phyloP scores from a whole-genome alignment of 352 stramenopile genomes.

The Phytophthora syringae region DNA sequence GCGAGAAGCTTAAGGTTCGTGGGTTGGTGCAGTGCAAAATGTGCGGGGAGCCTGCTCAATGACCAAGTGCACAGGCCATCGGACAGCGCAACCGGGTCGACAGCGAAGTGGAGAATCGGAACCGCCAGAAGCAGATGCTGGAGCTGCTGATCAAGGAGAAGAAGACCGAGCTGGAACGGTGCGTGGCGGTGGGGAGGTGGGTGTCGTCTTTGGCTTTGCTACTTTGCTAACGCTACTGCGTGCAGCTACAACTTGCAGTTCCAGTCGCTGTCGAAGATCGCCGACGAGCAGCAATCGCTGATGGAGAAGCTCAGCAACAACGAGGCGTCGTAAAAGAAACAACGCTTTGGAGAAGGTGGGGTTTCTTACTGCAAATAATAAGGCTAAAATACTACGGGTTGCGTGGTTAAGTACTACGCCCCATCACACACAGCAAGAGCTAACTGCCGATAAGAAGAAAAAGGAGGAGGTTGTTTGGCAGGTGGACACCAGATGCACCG shows the following conservation, averaged over 20 bases:
- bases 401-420: conserved; percentile 41
- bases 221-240: conserved; percentile 20
- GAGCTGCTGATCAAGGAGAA: conserved; percentile 86
- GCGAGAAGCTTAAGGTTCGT: conserved; percentile 80
- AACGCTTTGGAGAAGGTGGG: conserved; percentile 8
- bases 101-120: conserved; percentile 84
- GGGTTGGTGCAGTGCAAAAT: too few relatives aligned
- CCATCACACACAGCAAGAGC: conserved; percentile 46
- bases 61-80: conserved; percentile 53
- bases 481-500: conserved; percentile 3
- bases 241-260: conserved; percentile 79
- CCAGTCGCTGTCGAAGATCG: conserved; percentile 79
- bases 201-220: neutral
- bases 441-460: conserved; percentile 44
- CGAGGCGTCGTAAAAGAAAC: too few relatives aligned
- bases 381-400: conserved; percentile 50
- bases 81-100: conserved; percentile 83
- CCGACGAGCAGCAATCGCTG: conserved; percentile 79
- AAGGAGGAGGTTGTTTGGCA: conserved; percentile 3
- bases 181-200: neutral
- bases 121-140: conserved; percentile 81
- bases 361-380: conserved; percentile 58
- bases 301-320: conserved; percentile 92
- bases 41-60: too few relatives aligned
- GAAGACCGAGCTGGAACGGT: conserved; percentile 82